Conservation (phyloP, 257 asterid species). For the Solanum rostratum region DNA sequence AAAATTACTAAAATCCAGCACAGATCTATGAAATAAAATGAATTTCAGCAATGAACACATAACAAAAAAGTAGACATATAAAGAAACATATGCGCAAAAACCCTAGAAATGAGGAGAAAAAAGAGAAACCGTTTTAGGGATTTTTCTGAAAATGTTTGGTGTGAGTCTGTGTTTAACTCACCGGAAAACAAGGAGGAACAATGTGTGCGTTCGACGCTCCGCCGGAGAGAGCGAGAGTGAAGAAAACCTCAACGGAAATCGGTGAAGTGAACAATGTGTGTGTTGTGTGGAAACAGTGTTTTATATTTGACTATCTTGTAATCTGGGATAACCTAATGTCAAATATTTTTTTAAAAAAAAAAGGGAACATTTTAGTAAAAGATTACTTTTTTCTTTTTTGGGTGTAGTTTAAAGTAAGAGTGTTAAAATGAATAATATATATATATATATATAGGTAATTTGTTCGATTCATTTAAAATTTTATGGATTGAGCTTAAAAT, state of each 20-base stretch:
- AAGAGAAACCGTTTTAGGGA: neutral
- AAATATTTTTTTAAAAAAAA: neutral
- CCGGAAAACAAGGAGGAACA: neutral
- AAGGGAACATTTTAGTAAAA: too few relatives aligned
- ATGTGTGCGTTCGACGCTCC: neutral
- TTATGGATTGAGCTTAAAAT: too few relatives aligned
- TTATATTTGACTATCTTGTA: neutral
- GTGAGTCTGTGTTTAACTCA: neutral
- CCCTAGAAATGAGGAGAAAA: conserved; percentile 4
- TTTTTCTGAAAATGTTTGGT: neutral
- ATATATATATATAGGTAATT: too few relatives aligned
- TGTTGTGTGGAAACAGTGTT: neutral
- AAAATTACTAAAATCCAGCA: neutral
- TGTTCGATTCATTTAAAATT: too few relatives aligned
- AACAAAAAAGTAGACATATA: neutral
- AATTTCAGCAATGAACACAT: neutral
- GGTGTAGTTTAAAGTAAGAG: too few relatives aligned
- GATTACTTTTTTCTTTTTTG: too few relatives aligned
- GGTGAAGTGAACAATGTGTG: neutral
- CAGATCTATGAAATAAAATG: neutral
- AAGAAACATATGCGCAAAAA: neutral
- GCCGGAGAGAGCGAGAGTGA: neutral
- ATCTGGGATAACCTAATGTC: neutral
- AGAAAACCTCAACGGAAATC: neutral
- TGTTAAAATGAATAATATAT: too few relatives aligned